phyloP scores from a whole-genome alignment of 1,284 basidiomycete species.

The Moesziomyces aphidis region DNA sequence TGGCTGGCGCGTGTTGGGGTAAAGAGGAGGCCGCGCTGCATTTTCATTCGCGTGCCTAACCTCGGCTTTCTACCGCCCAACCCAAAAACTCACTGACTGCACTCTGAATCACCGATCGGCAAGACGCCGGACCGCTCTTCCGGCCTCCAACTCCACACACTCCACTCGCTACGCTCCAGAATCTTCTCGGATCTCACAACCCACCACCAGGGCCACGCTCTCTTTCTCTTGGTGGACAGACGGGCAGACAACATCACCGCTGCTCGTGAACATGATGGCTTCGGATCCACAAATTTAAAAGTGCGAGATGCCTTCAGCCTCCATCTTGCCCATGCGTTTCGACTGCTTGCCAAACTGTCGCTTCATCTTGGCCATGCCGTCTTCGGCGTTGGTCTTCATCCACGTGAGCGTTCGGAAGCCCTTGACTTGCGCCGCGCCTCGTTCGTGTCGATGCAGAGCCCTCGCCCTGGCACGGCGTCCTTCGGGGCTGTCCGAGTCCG shows the following conservation, averaged over 20 bases:
- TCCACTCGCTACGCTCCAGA: no score
- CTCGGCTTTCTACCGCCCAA: not conserved
- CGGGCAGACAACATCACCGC: no score
- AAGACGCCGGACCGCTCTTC: constrained; percentile 28
- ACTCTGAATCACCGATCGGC: constrained; percentile 11
- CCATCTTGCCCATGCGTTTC: constrained; percentile 59
- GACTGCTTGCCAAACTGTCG: constrained; percentile 45
- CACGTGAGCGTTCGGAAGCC: constrained; percentile 55
- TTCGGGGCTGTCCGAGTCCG: constrained; percentile 41
- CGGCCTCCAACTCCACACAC: not conserved
- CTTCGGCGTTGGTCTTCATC: constrained; percentile 60
- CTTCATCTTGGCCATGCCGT: constrained; percentile 41
- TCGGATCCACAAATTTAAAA: constrained; percentile 22
- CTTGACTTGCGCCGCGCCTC: constrained; percentile 61
- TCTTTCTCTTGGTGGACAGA: no score
- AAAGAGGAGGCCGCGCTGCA: not conserved
- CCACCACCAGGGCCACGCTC: not conserved
- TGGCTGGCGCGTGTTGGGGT: not conserved
- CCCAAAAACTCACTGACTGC: not conserved
- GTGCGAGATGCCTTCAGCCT: constrained; percentile 60
- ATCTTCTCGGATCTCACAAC: not conserved
- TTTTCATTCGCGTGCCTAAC: not conserved
- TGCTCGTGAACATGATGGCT: not conserved
- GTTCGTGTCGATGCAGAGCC: constrained; percentile 54
- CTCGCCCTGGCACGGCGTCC: constrained; percentile 33